Evolutionary conservation across 2,329 filamentous ascomycete genomes (phyloP).

Genomic region (Drechslerella coelobrocha): DNA sequence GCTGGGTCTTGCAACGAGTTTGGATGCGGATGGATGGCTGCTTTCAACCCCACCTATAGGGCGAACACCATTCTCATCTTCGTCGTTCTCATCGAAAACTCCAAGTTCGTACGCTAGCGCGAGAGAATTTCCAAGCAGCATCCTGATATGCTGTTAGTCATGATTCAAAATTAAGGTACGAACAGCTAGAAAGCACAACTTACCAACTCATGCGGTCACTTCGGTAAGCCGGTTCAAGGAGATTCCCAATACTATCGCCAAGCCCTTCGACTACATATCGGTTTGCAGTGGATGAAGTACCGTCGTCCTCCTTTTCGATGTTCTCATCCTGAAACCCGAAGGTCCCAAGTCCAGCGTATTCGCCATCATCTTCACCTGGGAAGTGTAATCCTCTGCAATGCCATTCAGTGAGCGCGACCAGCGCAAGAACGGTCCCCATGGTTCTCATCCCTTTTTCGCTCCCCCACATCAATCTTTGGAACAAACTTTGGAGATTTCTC

Average conservation of each 20-base stretch:
- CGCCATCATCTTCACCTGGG: slow-evolving; percentile 73
- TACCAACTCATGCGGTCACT: slow-evolving; percentile 59
- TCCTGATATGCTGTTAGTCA: slow-evolving; percentile 91
- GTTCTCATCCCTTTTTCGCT: slow-evolving; percentile 69
- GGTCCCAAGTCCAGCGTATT: slow-evolving; percentile 69
- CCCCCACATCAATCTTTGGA: slow-evolving; percentile 88
- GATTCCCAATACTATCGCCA: slow-evolving; percentile 86
- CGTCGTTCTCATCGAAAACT: slow-evolving; percentile 89
- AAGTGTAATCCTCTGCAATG: slow-evolving; percentile 94
- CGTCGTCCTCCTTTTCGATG: slow-evolving; percentile 51
- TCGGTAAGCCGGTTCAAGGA: slow-evolving; percentile 94
- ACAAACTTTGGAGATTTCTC: slow-evolving; percentile 93
- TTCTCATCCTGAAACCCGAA: slow-evolving; percentile 72
- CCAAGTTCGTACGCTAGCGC: slow-evolving; percentile 91
- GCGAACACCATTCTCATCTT: slow-evolving; percentile 63
- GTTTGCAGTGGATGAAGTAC: slow-evolving; percentile 65
- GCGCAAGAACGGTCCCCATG: slow-evolving; percentile 88
- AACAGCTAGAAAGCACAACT: not conserved
- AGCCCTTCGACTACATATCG: slow-evolving; percentile 54
- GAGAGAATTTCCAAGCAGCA: slow-evolving; percentile 89
- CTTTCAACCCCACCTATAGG: slow-evolving; percentile 41
- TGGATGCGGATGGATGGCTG: slow-evolving; percentile 42
- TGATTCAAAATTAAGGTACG: slow-evolving; percentile 14
- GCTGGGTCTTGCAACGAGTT: slow-evolving; percentile 44
- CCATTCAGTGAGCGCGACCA: slow-evolving; percentile 96